Conservation (phyloP, 306 rosid genomes). For the Arachis hypogaea region DNA sequence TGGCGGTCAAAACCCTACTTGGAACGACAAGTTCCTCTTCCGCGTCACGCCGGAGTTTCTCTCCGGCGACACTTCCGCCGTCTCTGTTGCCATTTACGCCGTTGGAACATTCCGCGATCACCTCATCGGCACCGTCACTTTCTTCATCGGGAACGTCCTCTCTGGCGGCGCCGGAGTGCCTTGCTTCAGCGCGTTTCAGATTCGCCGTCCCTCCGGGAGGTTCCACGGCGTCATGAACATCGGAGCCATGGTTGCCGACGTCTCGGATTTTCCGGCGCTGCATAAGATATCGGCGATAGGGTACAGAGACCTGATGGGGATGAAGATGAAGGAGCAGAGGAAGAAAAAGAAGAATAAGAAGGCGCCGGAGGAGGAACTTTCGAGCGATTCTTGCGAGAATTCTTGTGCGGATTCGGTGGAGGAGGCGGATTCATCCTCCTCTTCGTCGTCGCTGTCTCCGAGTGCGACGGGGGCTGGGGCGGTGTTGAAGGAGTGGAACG, state of each 20-base stretch:
- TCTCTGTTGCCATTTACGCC: conserved; percentile 72
- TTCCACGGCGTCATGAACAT: conserved; percentile 77
- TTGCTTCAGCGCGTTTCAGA: conserved; percentile 70
- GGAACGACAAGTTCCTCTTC: conserved; percentile 95
- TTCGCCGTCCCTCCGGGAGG: conserved; percentile 79
- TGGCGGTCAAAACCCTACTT: conserved; percentile 77
- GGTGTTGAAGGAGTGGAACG: too few relatives aligned
- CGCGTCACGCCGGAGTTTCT: conserved; percentile 71
- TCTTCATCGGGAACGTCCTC: conserved; percentile 71
- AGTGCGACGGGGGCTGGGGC: too few relatives aligned
- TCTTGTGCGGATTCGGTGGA: conserved; percentile 48
- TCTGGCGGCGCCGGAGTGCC: conserved; percentile 42
- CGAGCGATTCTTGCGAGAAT: conserved; percentile 49
- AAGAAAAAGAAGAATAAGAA: not conserved
- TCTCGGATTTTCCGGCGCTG: conserved; percentile 52
- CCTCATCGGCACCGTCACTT: conserved; percentile 70
- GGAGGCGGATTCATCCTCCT: conserved; percentile 52
- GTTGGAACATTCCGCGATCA: conserved; percentile 61
- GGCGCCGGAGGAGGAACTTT: conserved; percentile 23
- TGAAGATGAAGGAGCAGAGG: conserved; percentile 34
- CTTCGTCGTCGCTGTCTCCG: conserved; percentile 1
- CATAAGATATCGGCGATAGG: conserved; percentile 59
- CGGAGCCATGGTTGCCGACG: conserved; percentile 54
- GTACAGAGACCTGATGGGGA: conserved; percentile 72
- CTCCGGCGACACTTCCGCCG: conserved; percentile 68